phyloP scores from a whole-genome alignment of 441 rosid species.

The Flueggea neowawraea region DNA sequence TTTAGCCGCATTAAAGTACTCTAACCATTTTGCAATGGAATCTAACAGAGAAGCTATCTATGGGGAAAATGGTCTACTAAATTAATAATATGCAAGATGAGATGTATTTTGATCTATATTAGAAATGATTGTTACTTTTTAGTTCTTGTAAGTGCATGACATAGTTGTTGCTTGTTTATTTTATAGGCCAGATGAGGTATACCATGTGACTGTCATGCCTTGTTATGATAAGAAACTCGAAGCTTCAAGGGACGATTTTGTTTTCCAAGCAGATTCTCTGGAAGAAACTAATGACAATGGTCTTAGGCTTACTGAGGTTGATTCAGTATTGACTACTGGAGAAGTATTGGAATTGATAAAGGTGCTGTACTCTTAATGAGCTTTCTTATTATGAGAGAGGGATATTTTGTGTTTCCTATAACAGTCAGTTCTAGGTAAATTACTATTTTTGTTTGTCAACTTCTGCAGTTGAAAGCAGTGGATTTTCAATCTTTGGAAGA shows the following conservation, averaged over 20 bases:
- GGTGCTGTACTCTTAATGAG: constrained; percentile 27
- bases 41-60: too few relatives aligned
- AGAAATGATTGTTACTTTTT: too few relatives aligned
- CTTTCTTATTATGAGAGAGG: too few relatives aligned
- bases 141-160: too few relatives aligned
- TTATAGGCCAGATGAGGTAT: constrained; percentile 67
- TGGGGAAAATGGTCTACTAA: too few relatives aligned
- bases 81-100: too few relatives aligned
- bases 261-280: constrained; percentile 44
- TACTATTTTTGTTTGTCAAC: constrained; percentile 1
- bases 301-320: constrained; percentile 61
- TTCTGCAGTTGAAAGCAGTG: constrained; percentile 64
- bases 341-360: constrained; percentile 84
- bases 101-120: too few relatives aligned
- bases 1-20: too few relatives aligned
- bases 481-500: constrained; percentile 68
- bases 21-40: too few relatives aligned
- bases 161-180: too few relatives aligned
- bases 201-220: constrained; percentile 96
- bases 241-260: constrained; percentile 87
- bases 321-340: constrained; percentile 88
- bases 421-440: background rate
- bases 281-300: constrained; percentile 19
- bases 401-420: too few relatives aligned
- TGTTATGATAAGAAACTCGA: constrained; percentile 98